phyloP scores from a whole-genome alignment of 192 early-diverging fungal species.

The Backusella tuberculispora region DNA sequence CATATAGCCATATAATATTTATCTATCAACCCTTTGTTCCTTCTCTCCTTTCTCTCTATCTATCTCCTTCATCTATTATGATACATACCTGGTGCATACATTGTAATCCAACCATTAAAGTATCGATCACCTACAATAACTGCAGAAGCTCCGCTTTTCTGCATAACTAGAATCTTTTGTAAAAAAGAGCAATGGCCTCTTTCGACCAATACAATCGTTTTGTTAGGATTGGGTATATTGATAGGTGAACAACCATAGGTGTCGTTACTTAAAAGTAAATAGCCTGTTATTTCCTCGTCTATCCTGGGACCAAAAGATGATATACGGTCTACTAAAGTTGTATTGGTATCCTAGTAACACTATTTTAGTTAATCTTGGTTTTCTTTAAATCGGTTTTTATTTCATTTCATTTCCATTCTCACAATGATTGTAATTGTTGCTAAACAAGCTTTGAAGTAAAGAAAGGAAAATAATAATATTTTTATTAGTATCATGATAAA shows the following conservation, averaged over 20 bases:
- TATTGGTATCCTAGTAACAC: constrained; percentile 54
- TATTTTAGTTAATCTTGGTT: neutral
- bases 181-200: constrained; percentile 92
- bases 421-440: constrained; percentile 6
- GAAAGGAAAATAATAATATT: neutral
- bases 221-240: constrained; percentile 28
- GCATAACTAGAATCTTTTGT: constrained; percentile 91
- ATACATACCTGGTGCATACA: constrained; percentile 72
- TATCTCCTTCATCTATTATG: neutral
- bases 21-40: neutral
- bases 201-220: constrained; percentile 81
- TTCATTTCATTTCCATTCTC: neutral
- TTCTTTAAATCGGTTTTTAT: neutral
- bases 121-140: constrained; percentile 90
- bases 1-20: constrained; percentile 4
- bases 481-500: neutral
- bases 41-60: neutral
- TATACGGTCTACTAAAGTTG: constrained; percentile 64
- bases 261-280: constrained; percentile 54
- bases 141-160: constrained; percentile 78
- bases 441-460: neutral
- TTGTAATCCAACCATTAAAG: constrained; percentile 78
- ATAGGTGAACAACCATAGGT: constrained; percentile 62
- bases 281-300: constrained; percentile 63
- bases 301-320: constrained; percentile 88